A percentile compares a stretch with the other conserved stretches of the same genome.
phyloP scores from a whole-genome alignment of 768 basidiomycete genomes.

The Boletus subcaerulescens region DNA sequence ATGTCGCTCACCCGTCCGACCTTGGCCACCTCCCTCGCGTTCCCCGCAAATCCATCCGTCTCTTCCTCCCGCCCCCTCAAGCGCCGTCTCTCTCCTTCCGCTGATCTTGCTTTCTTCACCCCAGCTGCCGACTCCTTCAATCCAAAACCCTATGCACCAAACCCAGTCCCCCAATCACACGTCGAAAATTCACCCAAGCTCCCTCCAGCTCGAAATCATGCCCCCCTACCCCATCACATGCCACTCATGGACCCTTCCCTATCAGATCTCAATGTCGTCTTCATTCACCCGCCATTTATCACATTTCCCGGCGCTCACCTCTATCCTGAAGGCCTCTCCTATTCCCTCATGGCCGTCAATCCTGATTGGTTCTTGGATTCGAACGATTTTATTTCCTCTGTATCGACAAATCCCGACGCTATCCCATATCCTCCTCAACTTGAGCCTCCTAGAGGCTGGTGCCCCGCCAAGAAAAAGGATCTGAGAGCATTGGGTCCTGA shows the following conservation, averaged over 20 bases:
- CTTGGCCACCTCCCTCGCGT: conserved; percentile 15
- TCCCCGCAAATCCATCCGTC: conserved; percentile 23
- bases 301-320: conserved; percentile 59
- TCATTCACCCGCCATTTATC: conserved; percentile 74
- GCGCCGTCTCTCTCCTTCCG: conserved; percentile 45
- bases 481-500: conserved; percentile 64
- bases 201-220: conserved; percentile 29
- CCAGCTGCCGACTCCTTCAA: conserved; percentile 63
- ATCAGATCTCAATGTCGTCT: conserved; percentile 61
- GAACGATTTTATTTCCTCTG: conserved; percentile 54
- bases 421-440: conserved; percentile 72
- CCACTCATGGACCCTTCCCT: conserved; percentile 65
- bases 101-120: conserved; percentile 59
- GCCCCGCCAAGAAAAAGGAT: conserved; percentile 81
- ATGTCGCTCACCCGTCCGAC: conserved; percentile 20
- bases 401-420: conserved; percentile 47
- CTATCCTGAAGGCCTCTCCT: conserved; percentile 67
- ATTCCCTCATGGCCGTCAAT: conserved; percentile 69
- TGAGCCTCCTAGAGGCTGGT: conserved; percentile 85
- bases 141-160: conserved; percentile 60
- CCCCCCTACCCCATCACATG: conserved; percentile 42
- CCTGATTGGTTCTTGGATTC: conserved; percentile 78
- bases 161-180: conserved; percentile 19
- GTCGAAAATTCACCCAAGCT: conserved; percentile 25
- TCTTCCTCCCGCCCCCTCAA: conserved; percentile 39